A percentile compares a stretch with the other conserved stretches of the same genome.
These are phyloP conservation scores for Ophiosphaerella herpotricha DNA, from an alignment of 2,329 filamentous ascomycete genomes.

Conservation along the genomic window DNA sequence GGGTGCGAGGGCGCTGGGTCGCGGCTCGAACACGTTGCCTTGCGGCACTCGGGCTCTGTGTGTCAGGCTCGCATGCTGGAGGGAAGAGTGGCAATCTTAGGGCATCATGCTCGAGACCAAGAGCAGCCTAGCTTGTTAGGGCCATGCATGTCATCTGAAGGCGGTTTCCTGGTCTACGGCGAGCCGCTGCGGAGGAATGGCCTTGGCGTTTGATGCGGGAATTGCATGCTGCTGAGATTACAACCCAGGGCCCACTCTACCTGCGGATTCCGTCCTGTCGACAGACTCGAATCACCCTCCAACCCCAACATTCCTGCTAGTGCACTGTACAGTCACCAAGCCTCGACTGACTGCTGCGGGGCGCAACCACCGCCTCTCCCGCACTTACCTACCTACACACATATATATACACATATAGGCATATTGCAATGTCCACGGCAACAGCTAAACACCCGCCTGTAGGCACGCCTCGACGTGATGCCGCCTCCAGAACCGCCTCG, in stretches of 20 bases:
- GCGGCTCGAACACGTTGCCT: too few relatives aligned
- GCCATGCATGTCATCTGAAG: slow-evolving; percentile 4
- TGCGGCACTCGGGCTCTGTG: too few relatives aligned
- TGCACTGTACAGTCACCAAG: slow-evolving; percentile 1
- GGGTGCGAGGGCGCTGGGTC: too few relatives aligned
- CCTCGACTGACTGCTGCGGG: slow-evolving; percentile 10
- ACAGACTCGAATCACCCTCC: slow-evolving; percentile 3
- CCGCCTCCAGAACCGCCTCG: slow-evolving; percentile 24
- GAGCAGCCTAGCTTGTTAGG: too few relatives aligned
- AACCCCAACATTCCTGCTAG: background rate
- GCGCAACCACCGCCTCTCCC: slow-evolving; percentile 12
- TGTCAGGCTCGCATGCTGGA: too few relatives aligned
- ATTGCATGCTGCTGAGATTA: slow-evolving; percentile 6
- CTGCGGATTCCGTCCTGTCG: slow-evolving; percentile 12
- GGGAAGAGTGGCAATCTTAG: too few relatives aligned
- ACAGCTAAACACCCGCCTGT: slow-evolving; percentile 42
- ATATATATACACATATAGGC: too few relatives aligned
- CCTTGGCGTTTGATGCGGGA: slow-evolving; percentile 23
- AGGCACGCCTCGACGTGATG: slow-evolving; percentile 35
- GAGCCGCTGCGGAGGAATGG: slow-evolving; percentile 6
- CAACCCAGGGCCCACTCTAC: slow-evolving; percentile 16
- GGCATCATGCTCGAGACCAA: too few relatives aligned
- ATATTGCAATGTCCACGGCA: slow-evolving; percentile 37
- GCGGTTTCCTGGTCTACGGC: slow-evolving; percentile 25
- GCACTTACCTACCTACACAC: slow-evolving; percentile 14